Conservation (phyloP, 169 alveolate genomes). For the Ichthyophthirius multifiliis region DNA sequence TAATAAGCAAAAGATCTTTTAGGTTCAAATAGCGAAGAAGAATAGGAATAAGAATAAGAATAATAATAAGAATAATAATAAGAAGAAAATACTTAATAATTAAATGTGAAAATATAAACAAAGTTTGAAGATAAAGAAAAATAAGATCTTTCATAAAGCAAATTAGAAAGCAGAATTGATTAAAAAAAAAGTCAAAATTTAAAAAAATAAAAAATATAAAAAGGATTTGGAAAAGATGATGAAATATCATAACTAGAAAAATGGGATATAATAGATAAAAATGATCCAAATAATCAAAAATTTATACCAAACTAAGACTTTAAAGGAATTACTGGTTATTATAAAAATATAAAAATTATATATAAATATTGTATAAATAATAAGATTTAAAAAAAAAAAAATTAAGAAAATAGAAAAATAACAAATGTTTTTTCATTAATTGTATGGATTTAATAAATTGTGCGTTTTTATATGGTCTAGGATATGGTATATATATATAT, state of each 20-base stretch:
- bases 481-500: too few relatives aligned
- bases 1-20: too few relatives aligned
- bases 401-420: constrained; percentile 11
- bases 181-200: too few relatives aligned
- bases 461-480: not conserved
- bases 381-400: not conserved
- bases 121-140: too few relatives aligned
- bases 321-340: constrained; percentile 30
- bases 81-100: too few relatives aligned
- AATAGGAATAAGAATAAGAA: too few relatives aligned
- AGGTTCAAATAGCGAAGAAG: too few relatives aligned
- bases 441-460: constrained; percentile 18
- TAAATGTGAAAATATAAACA: too few relatives aligned
- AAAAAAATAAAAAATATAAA: too few relatives aligned
- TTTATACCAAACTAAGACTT: constrained; percentile 36
- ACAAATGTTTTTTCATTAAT: constrained; percentile 16
- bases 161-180: too few relatives aligned
- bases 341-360: not conserved
- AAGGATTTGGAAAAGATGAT: constrained; percentile 21
- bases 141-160: too few relatives aligned
- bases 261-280: constrained; percentile 17
- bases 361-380: not conserved
- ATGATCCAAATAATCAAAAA: constrained; percentile 16
- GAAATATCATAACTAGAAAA: constrained; percentile 26
- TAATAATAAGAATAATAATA: too few relatives aligned